Base-by-base conservation (phyloP, 2,329 filamentous ascomycete genomes). In the Hortaea werneckii region DNA sequence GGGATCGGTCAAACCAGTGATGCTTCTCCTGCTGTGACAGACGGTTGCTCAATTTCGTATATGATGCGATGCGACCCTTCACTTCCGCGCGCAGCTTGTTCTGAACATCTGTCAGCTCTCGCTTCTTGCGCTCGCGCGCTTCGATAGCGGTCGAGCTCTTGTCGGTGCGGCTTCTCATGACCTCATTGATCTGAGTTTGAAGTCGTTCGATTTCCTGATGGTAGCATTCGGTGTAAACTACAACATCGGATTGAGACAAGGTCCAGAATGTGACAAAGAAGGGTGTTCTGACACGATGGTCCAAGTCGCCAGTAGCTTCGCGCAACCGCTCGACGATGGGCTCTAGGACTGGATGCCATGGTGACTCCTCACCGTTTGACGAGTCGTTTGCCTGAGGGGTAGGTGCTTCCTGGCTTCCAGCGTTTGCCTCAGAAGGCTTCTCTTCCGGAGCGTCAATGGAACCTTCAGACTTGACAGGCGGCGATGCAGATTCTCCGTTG, bases 211-310 rank as follows among this genome's bases (percentile, higher is more conserved):
- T 80, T 60, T 94, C 88, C 11, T 80, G 76, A 41, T 85, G 77
- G 61, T 98, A 98, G 49, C 83, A 85, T 30, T 80, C 76, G 50
- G 79, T 79, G 1, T 86, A 85, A 52, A 89, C 80, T 46, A 79
- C 78, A 47, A 95, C 72, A 61, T 98, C 90, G 40, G 85, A 81
- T 3, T 94, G 76, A 28, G 87, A 82, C 9, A 95, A 73, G 42
- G 89, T 83, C 92, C 92, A 98, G 67, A 98, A 98, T 0, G 85
- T 85, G 38, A 85, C 79, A 59, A 87, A 95, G 62, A 95, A 90
- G 29, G 85, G 80, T 0, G 87, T 74, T 38, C 80, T 88, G 43
- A 95, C 76, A 42, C 78, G 78, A 8, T 78, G 71, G 74, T 83
- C 87, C 5, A 80, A 76, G 6, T 79, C 75, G 1, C 76, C 66